A percentile compares a stretch with the other conserved stretches of the same genome.
Conservation (phyloP, 495 filamentous ascomycete genomes). For the Aspergillus sclerotiicarbonarius region DNA sequence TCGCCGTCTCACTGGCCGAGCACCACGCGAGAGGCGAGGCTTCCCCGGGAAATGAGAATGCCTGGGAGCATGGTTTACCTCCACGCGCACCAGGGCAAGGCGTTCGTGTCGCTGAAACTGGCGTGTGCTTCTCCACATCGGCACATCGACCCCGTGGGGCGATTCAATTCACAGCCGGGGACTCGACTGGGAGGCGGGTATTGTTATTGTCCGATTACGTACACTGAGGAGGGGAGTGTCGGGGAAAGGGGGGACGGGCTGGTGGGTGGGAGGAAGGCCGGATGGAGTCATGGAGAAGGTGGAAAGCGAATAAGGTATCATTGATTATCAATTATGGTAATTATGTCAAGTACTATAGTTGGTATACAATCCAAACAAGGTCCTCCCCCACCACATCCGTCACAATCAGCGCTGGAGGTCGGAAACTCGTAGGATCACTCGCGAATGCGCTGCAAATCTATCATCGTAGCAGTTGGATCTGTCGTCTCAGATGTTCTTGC, state of each 20-base stretch:
- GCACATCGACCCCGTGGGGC: conserved; percentile 13
- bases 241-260: too few relatives aligned
- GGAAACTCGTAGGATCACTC: too few relatives aligned
- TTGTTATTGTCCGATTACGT: not conserved
- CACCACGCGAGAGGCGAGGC: not conserved
- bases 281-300: too few relatives aligned
- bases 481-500: conserved; percentile 13
- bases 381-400: not conserved
- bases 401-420: too few relatives aligned
- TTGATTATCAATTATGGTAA: too few relatives aligned
- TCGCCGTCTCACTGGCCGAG: not conserved
- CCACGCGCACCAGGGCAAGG: too few relatives aligned
- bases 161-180: conserved; percentile 10
- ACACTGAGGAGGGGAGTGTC: not conserved
- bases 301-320: too few relatives aligned
- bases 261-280: too few relatives aligned
- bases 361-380: not conserved
- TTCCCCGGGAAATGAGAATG: not conserved
- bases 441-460: too few relatives aligned
- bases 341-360: too few relatives aligned
- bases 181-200: not conserved
- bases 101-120: not conserved
- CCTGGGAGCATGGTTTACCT: too few relatives aligned
- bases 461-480: not conserved
- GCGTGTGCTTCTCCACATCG: conserved; percentile 10